phyloP scores from a whole-genome alignment of 2,329 filamentous ascomycete genomes.

The Penicillium janthinellum region DNA sequence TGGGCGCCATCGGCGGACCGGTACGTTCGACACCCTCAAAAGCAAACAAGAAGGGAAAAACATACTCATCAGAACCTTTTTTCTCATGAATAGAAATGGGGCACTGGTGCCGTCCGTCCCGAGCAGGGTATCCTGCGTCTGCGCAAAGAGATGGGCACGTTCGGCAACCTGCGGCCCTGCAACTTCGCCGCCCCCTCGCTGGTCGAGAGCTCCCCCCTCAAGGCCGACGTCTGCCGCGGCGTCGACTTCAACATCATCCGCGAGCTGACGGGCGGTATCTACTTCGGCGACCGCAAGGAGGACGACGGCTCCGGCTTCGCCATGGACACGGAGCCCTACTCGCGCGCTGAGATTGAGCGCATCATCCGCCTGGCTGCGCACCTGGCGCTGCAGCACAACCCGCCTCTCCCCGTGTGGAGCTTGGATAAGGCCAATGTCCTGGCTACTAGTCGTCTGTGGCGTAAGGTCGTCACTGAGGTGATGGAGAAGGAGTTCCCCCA shows the following conservation, averaged over 20 bases:
- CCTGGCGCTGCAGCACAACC: constrained; percentile 75
- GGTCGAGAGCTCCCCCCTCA: constrained; percentile 82
- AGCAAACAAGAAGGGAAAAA: neutral
- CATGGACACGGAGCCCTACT: constrained; percentile 85
- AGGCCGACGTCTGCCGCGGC: constrained; percentile 79
- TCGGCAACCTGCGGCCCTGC: constrained; percentile 93
- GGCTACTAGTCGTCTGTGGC: constrained; percentile 85
- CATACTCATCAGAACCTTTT: neutral
- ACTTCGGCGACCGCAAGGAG: constrained; percentile 90
- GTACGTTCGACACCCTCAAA: constrained; percentile 43
- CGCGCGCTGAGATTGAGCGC: constrained; percentile 80
- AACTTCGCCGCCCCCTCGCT: constrained; percentile 89
- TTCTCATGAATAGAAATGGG: constrained; percentile 71
- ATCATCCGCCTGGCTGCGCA: constrained; percentile 79
- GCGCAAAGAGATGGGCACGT: constrained; percentile 90
- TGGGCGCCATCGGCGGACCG: constrained; percentile 93
- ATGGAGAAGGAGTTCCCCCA: constrained; percentile 89
- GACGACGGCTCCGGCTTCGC: constrained; percentile 71
- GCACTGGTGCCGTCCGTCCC: constrained; percentile 81
- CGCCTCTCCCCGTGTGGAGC: constrained; percentile 77
- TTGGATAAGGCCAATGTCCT: constrained; percentile 97
- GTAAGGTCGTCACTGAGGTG: constrained; percentile 80
- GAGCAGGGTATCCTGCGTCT: constrained; percentile 90
- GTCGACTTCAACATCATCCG: constrained; percentile 92
- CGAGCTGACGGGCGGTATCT: constrained; percentile 89